Evolutionary conservation across 2,329 filamentous ascomycete genomes (phyloP).

Genomic region (Colletotrichum coccodes): DNA sequence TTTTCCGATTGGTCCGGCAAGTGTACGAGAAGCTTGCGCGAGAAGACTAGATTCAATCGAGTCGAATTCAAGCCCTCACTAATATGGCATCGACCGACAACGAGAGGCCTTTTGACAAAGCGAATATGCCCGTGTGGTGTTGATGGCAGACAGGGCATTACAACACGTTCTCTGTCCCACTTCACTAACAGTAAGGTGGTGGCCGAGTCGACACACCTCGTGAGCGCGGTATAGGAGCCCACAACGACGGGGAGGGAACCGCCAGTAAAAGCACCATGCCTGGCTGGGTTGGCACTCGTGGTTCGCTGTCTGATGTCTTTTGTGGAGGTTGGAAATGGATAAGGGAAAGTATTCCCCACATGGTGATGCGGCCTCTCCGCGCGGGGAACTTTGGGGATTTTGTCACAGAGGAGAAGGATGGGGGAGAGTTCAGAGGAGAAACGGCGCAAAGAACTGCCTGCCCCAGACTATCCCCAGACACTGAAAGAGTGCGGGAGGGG

Average conservation of each 20-base stretch:
- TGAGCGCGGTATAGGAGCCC: not conserved
- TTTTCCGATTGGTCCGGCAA: not conserved
- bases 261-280: not conserved
- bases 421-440: too few relatives aligned
- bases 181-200: not conserved
- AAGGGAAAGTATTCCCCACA: not conserved
- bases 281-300: not conserved
- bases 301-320: not conserved
- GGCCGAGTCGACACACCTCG: not conserved
- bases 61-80: not conserved
- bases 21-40: too few relatives aligned
- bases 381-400: slow-evolving; percentile 20
- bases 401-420: not conserved
- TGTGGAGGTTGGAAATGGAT: not conserved
- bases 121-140: not conserved
- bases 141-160: not conserved
- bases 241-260: not conserved
- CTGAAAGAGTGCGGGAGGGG: not conserved
- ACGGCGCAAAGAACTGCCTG: not conserved
- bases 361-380: slow-evolving; percentile 1
- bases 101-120: too few relatives aligned
- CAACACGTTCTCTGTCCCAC: not conserved
- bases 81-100: too few relatives aligned
- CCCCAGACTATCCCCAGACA: slow-evolving; percentile 14
- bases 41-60: not conserved